Evolutionary conservation across 2,329 filamentous ascomycete species (phyloP).

Genomic region (Juglanconis sp.): DNA sequence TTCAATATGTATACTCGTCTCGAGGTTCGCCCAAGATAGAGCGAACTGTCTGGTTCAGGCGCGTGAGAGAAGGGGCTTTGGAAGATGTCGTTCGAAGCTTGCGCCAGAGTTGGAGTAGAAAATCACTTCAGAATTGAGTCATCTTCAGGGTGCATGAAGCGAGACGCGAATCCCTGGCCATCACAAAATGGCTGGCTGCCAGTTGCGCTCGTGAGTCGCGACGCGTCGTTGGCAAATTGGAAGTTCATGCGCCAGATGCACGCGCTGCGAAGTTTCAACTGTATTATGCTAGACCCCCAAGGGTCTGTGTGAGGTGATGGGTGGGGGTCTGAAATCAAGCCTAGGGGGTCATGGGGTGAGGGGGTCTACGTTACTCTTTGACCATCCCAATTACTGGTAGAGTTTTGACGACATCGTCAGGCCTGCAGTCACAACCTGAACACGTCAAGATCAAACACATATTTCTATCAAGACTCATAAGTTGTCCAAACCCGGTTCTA

Average conservation of each 20-base stretch:
- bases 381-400: no score
- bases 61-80: neutral
- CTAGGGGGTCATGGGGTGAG: neutral
- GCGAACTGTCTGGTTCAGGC: neutral
- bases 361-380: neutral
- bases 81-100: neutral
- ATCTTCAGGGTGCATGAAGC: neutral
- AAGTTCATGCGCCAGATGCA: slow-evolving; percentile 6
- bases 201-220: slow-evolving; percentile 4
- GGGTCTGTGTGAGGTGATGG: neutral
- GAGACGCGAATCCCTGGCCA: slow-evolving; percentile 3
- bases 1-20: neutral
- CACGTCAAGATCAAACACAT: no score
- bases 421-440: no score
- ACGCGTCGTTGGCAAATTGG: slow-evolving; percentile 4
- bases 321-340: neutral
- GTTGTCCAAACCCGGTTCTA: no score
- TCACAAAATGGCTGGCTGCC: neutral
- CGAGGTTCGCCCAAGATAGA: neutral
- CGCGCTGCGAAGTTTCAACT: no score
- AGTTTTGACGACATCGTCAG: no score
- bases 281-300: neutral
- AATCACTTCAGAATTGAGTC: neutral
- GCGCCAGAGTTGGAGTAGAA: neutral
- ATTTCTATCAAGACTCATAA: no score